Evolutionary conservation across 352 stramenopile species (phyloP), one percentile per base, ranked within the genome.

Genomic region (Aphanomyces euteiches): DNA sequence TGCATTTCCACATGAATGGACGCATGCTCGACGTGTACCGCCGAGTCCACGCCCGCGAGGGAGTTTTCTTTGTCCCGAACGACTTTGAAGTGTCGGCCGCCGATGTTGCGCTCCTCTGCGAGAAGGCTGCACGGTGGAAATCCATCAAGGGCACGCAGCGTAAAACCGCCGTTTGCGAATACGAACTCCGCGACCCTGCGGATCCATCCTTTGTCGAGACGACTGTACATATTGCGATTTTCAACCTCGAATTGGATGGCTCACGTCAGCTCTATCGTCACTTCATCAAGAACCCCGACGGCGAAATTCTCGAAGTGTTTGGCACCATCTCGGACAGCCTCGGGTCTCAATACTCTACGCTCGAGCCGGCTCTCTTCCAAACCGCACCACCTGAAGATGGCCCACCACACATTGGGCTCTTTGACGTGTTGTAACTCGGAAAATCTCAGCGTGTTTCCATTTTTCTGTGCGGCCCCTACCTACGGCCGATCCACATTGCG

Each of bases 1-100:
- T 96, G 7, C 79, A 92, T 64, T 75, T 93, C 5, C 90, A 97
- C 81, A 92, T 95, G 82, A 96, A 96, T 72, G 90, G 89, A 12
- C 84, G 90, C 54, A 92, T 97, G 84, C 78, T 96, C 6, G 90
- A 97, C 67, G 76, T 92, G 5, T 96, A 95, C 66, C 78, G 85
- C 1, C 85, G 90, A 21, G 66, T 96, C 7, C 84, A 95, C 68
- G 85, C 75, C 7, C 77, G 83, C 7, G 83, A 94, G 53, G 71
- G 78, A 54, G 63, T 79, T 1, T 92, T 97, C 53, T 96, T 96
- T 67, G 73, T 96, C 13, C 90, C 90, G n/a, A 81, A 96, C 48
- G 90, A 97, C 74, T 82, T 87, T 56, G 90, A 97, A 54, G 68
- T 97, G 17, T 91, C 83, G 3, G 60, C 84, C 2, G 72, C 84